phyloP scores from a whole-genome alignment of 164 flowering plant species.

The Nymphaea colorata region DNA sequence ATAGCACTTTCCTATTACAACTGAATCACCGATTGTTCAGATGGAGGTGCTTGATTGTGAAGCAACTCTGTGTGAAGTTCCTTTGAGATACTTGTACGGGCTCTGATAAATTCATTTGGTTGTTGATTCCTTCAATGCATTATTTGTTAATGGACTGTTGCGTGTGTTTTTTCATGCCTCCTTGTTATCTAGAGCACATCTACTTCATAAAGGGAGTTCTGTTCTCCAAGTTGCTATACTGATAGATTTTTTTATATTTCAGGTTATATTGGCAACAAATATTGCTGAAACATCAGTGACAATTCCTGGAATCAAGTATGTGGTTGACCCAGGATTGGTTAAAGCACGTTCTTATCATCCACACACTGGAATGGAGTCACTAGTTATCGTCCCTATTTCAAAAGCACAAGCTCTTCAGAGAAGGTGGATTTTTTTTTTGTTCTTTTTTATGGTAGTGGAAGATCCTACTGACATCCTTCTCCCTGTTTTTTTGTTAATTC shows the following conservation, averaged over 20 bases:
- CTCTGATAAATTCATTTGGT: background rate
- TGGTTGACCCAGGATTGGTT: conserved; percentile 91
- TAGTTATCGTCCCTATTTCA: conserved; percentile 52
- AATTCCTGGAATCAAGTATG: conserved; percentile 93
- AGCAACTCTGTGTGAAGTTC: background rate
- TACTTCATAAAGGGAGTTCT: background rate
- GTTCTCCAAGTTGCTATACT: background rate
- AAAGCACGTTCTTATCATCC: conserved; percentile 80
- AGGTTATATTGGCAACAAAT: conserved; percentile 94
- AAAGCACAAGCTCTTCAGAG: conserved; percentile 96
- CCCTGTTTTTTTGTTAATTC: background rate
- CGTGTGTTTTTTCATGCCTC: too few relatives aligned
- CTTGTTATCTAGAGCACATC: too few relatives aligned
- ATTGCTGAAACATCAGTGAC: conserved; percentile 97
- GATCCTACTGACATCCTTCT: background rate
- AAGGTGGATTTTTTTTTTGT: conserved; percentile 31
- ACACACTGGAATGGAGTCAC: conserved; percentile 62
- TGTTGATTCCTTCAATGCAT: background rate
- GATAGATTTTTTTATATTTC: conserved; percentile 1
- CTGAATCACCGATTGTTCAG: too few relatives aligned
- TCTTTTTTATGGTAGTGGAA: too few relatives aligned
- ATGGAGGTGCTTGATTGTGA: too few relatives aligned
- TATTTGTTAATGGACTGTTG: too few relatives aligned
- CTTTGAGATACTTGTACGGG: background rate
- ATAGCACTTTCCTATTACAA: too few relatives aligned